phyloP scores from a whole-genome alignment of 2,329 filamentous ascomycete species.

The Trichoderma pleuroti region DNA sequence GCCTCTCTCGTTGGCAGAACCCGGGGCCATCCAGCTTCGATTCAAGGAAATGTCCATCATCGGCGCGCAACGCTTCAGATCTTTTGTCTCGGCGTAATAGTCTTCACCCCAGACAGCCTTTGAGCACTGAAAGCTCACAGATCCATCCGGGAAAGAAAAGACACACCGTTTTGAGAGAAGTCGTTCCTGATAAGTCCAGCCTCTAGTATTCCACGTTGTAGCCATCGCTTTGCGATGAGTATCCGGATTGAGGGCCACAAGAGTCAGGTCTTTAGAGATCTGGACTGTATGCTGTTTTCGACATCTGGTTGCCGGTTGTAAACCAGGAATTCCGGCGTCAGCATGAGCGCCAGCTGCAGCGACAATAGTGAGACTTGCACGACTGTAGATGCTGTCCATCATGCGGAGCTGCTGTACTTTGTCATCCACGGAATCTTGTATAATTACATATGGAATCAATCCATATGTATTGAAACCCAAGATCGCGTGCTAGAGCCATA shows the following conservation, averaged over 20 bases:
- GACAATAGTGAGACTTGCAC: conserved; percentile 16
- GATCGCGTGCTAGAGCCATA: conserved; percentile 5
- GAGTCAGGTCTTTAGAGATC: background rate
- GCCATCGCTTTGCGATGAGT: background rate
- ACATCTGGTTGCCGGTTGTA: background rate
- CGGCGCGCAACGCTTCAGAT: conserved; percentile 2
- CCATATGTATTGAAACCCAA: conserved; percentile 20
- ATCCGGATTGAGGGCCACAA: conserved; percentile 5
- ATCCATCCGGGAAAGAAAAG: conserved; percentile 10
- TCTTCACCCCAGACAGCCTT: conserved; percentile 13
- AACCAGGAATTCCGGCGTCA: background rate
- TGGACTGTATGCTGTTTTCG: background rate
- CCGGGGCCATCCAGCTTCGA: conserved; percentile 11
- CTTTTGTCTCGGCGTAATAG: background rate
- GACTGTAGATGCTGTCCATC: conserved; percentile 18
- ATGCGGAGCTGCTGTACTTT: conserved; percentile 16
- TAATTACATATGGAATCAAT: conserved; percentile 21
- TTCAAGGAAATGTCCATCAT: conserved; percentile 16
- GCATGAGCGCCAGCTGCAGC: conserved; percentile 15
- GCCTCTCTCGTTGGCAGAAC: background rate
- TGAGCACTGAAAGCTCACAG: conserved; percentile 12
- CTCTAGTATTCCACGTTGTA: conserved; percentile 7
- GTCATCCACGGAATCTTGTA: conserved; percentile 13
- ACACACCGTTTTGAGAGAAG: conserved; percentile 11
- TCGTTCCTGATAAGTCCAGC: conserved; percentile 15